Conservation (phyloP, 768 basidiomycete species). For the Leccinellum luteum region DNA sequence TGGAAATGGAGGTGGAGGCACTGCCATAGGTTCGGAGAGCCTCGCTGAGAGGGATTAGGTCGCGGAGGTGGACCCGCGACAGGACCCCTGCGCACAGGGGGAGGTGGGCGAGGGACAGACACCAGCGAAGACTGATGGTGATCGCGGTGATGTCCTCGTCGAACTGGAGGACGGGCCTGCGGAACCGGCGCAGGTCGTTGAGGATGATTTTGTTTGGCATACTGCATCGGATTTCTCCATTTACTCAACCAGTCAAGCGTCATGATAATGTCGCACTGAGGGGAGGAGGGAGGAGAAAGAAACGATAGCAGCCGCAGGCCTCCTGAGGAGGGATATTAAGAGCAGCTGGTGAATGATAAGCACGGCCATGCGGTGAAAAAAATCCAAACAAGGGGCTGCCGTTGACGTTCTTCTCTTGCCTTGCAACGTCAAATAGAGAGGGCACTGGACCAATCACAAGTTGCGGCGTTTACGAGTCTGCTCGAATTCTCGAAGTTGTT, state of each 20-base stretch:
- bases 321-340: conserved; percentile 28
- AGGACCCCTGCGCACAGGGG: conserved; percentile 16
- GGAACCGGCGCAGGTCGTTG: conserved; percentile 15
- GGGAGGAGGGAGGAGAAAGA: conserved; percentile 13
- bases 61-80: conserved; percentile 9
- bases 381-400: conserved; percentile 26
- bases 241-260: conserved; percentile 28
- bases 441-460: conserved; percentile 22
- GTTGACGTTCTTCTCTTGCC: conserved; percentile 23
- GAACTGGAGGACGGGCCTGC: conserved; percentile 17
- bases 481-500: conserved; percentile 30
- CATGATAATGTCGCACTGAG: conserved; percentile 18
- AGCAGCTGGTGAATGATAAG: conserved; percentile 28
- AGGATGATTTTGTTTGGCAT: conserved; percentile 14
- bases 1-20: conserved; percentile 29
- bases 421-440: conserved; percentile 30
- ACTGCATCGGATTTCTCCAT: conserved; percentile 19
- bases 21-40: conserved; percentile 13
- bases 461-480: conserved; percentile 26
- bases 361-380: conserved; percentile 22
- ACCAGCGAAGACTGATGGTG: conserved; percentile 6
- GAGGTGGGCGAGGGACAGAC: conserved; percentile 10
- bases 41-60: conserved; percentile 13
- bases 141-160: conserved; percentile 21
- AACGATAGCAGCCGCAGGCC: conserved; percentile 3